Conservation (phyloP, 2,329 filamentous ascomycete genomes). For the Sclerotinia borealis region DNA sequence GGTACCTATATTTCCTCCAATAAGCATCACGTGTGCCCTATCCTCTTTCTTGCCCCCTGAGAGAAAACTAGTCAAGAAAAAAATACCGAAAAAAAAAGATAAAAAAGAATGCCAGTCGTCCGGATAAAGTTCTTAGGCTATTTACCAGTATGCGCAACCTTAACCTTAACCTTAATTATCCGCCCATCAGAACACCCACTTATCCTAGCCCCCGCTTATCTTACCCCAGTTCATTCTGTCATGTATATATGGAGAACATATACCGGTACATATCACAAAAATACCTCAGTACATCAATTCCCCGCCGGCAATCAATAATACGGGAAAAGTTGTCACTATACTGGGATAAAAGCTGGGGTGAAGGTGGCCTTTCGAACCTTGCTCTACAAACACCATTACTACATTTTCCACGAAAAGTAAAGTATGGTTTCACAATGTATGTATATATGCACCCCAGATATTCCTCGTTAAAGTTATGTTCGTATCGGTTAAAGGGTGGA, state of each 20-base stretch:
- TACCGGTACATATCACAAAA: no score
- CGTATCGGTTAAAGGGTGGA: not conserved
- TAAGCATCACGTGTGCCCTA: not conserved
- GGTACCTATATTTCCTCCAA: no score
- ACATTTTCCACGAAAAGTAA: not conserved
- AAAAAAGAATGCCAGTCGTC: not conserved
- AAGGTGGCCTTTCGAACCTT: not conserved
- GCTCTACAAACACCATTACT: not conserved
- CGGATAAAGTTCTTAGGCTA: slow-evolving; percentile 4
- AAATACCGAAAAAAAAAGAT: not conserved
- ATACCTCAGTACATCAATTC: not conserved
- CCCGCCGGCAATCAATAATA: not conserved
- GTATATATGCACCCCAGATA: not conserved
- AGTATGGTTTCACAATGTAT: not conserved
- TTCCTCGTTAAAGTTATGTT: not conserved
- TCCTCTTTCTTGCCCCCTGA: not conserved
- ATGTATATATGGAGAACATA: no score
- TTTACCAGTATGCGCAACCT: not conserved
- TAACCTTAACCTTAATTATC: not conserved
- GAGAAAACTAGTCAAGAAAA: not conserved
- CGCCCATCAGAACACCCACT: not conserved
- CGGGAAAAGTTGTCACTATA: not conserved
- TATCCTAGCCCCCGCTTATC: not conserved
- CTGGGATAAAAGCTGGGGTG: not conserved
- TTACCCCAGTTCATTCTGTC: not conserved